A percentile compares a stretch with the other conserved stretches of the same genome.
Evolutionary conservation across 306 rosid species (phyloP).

Genomic region (Ziziphus jujuba): DNA sequence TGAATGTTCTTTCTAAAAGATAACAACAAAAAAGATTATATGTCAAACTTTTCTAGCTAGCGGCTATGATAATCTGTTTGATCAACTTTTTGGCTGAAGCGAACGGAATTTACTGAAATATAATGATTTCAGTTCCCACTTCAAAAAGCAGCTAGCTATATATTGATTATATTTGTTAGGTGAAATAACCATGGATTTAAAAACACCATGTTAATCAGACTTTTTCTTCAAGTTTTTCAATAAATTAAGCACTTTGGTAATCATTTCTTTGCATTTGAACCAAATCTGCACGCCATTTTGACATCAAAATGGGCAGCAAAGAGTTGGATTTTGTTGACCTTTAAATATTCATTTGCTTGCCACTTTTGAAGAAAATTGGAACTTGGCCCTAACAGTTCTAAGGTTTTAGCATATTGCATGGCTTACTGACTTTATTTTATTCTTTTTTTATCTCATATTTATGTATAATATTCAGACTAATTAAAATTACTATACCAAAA

Average conservation of each 20-base stretch:
- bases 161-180: slow-evolving; percentile 14
- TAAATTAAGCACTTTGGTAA: slow-evolving; percentile 3
- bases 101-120: slow-evolving; percentile 4
- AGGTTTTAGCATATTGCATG: no score
- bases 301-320: slow-evolving; percentile 14
- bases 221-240: not conserved
- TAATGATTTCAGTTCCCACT: slow-evolving; percentile 11
- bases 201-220: not conserved
- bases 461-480: no score
- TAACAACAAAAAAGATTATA: no score
- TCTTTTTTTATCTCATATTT: no score
- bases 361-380: no score
- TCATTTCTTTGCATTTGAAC: slow-evolving; percentile 22
- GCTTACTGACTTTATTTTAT: no score
- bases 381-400: no score
- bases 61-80: not conserved
- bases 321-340: slow-evolving; percentile 29
- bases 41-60: not conserved
- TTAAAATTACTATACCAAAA: no score
- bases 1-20: not conserved
- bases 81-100: not conserved
- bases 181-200: slow-evolving; percentile 1
- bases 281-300: slow-evolving; percentile 16
- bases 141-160: not conserved
- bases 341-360: no score